A percentile compares a stretch with the other conserved stretches of the same genome.
These are phyloP conservation scores for Infundibulicybe gibba DNA, from an alignment of 768 basidiomycete species.

Conservation along the genomic window DNA sequence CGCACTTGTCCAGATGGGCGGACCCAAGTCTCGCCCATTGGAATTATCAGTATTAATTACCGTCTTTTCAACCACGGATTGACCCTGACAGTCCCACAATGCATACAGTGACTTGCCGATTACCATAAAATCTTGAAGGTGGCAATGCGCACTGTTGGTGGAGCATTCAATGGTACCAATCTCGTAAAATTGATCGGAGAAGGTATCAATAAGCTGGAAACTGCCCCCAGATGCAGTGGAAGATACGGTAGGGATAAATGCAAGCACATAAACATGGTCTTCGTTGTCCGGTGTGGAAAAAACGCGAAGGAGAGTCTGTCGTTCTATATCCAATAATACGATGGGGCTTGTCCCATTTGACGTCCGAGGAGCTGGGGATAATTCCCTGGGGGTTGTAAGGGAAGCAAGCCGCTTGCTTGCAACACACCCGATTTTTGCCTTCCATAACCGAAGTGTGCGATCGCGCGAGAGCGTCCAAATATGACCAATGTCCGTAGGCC, in stretches of 20 bases:
- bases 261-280: slow-evolving; percentile 60
- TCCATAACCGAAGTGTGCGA: slow-evolving; percentile 82
- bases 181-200: slow-evolving; percentile 57
- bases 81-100: slow-evolving; percentile 81
- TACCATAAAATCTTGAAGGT: slow-evolving; percentile 75
- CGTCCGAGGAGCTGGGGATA: slow-evolving; percentile 25
- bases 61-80: slow-evolving; percentile 62
- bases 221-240: slow-evolving; percentile 71
- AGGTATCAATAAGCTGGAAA: slow-evolving; percentile 63
- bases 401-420: slow-evolving; percentile 51
- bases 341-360: slow-evolving; percentile 31
- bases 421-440: slow-evolving; percentile 70
- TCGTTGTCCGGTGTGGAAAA: slow-evolving; percentile 45
- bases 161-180: slow-evolving; percentile 60
- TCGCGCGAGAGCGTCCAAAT: slow-evolving; percentile 88
- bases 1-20: slow-evolving; percentile 49
- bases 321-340: slow-evolving; percentile 53
- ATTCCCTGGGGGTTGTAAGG: slow-evolving; percentile 21
- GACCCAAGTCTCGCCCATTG: slow-evolving; percentile 22
- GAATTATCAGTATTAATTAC: slow-evolving; percentile 38
- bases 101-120: slow-evolving; percentile 55
- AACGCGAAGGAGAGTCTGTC: slow-evolving; percentile 62
- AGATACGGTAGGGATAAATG: slow-evolving; percentile 66
- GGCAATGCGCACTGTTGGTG: slow-evolving; percentile 56
- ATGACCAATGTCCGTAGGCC: slow-evolving; percentile 71